Base-by-base conservation (phyloP, 108 stramenopile genomes). In the Hondaea fermentalgiana region DNA sequence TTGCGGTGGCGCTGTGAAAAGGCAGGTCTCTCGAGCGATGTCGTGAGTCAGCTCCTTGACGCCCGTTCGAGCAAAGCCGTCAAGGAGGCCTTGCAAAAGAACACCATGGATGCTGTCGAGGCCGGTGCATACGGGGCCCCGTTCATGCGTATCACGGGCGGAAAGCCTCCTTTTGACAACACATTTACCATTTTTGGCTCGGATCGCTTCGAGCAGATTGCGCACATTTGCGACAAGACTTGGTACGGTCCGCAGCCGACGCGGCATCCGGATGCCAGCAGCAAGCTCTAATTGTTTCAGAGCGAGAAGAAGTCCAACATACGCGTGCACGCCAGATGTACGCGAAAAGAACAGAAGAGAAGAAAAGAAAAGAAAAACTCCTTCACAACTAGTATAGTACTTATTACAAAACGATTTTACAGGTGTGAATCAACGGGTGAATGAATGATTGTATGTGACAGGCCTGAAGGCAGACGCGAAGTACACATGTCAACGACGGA, bases 151-250 rank as follows among this genome's bases (percentile, higher is more conserved):
- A 47, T 83, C 51, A 53, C n/a, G 10, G 76, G 76, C 51, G 76
- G 10, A 6, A 47, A 47, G n/a, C 49, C 76, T n/a, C 49, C 51
- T 45, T 53, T 53, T 17, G 76, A 83, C 6, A 23, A 83, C 12
- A 47, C n/a, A 1, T 83, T 83, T 53, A 42, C 64, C 10, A 69
- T 69, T 17, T 83, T 83, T 53, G 76, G 76, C 6, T 83, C 76
- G n/a, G 76, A 83, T 83, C 76, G 76, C 45, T 83, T 83, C 28
- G 76, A 83, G 76, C 76, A 83, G 51, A 83, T 83, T 35, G 76
- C 76, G 28, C 28, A 83, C 28, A 47, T 83, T 21, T 83, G 45
- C 51, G 51, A 23, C 14, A 83, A 83, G 51, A 43, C 76, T 6
- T 83, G 51, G 45, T 83, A 83, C 28, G 76, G 76, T 4, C 76